Base-by-base conservation (phyloP, 345 rosid species). In the Citrus reticulata region DNA sequence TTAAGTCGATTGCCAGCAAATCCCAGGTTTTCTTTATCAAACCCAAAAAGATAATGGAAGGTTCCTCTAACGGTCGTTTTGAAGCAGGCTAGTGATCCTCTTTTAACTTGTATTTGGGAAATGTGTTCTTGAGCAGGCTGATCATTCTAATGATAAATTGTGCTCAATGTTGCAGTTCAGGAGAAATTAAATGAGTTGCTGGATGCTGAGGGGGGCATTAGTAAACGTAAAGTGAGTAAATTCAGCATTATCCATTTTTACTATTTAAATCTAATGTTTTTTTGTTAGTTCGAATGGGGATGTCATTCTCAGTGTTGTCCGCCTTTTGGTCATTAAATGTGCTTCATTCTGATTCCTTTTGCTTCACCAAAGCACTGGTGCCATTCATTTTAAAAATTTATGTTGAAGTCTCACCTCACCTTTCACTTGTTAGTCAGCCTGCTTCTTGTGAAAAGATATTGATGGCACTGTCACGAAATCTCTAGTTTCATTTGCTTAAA, bases 181-280 rank as follows among this genome's bases (percentile, higher is more conserved):
- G 99, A 88, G 89, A 96, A 94, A 87, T 90, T 96, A 60, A 96
- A 94, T 78, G 99, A 96, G 81, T 82, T 96, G 88, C 92, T 96
- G 88, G 99, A 94, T 89, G 86, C 74, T 74, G 95, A 85, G 66
- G 98, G 99, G 81, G 99, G 99, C 65, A 91, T 96, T 61, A 93
- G 93, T 90, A 91, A 93, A 85, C 87, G 92, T 76, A 96, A 90
- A 86, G 98, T 95, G 86, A 87, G 96, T 75, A 79, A 22, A 74
- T 57, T 67, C n/a, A 39, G 9, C 70, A 22, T 46, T 78, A 58
- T 70, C 62, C 55, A 71, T 40, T 59, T 75, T 57, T 51, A 17
- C 24, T 29, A 5, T 58, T 74, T 73, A 61, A 62, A 16, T 49
- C 73, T 58, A 70, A 37, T 49, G 24, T n/a, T 59, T 78, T 78